Conservation (phyloP, 2,329 filamentous ascomycete genomes). For the Fusarium zealandicum region DNA sequence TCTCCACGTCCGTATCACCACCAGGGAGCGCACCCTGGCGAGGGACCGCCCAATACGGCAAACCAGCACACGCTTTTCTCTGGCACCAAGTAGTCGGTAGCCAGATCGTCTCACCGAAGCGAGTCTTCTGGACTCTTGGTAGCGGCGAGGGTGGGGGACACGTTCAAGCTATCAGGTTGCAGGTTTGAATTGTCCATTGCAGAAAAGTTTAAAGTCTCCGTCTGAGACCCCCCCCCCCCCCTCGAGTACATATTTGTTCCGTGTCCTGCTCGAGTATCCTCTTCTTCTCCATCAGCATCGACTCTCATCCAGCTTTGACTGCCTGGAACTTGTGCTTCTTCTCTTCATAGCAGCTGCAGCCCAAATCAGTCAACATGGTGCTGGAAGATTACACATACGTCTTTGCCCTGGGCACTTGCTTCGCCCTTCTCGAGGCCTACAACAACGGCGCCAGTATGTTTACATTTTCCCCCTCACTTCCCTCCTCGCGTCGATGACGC, state of each 20-base stretch:
- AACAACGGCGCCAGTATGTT: slow-evolving; percentile 80
- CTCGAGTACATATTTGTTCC: neutral
- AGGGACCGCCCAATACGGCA: slow-evolving; percentile 11
- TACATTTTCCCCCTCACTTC: neutral
- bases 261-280: slow-evolving; percentile 28
- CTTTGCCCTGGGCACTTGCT: slow-evolving; percentile 77
- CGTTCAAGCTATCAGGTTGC: neutral
- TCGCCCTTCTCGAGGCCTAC: slow-evolving; percentile 78
- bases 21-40: neutral
- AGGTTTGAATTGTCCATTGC: neutral
- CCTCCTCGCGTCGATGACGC: neutral
- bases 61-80: slow-evolving; percentile 25
- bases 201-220: slow-evolving; percentile 29
- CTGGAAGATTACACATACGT: slow-evolving; percentile 72
- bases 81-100: slow-evolving; percentile 29
- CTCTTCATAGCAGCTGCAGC: neutral
- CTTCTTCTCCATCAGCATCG: slow-evolving; percentile 10
- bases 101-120: slow-evolving; percentile 38
- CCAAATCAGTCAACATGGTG: slow-evolving; percentile 54
- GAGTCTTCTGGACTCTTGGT: slow-evolving; percentile 21
- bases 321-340: slow-evolving; percentile 8
- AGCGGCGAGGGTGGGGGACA: neutral
- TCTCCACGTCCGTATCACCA: neutral
- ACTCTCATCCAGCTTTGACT: neutral
- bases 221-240: slow-evolving; percentile 13